phyloP scores from a whole-genome alignment of 164 flowering plant species.

The Nymphaea thermarum region DNA sequence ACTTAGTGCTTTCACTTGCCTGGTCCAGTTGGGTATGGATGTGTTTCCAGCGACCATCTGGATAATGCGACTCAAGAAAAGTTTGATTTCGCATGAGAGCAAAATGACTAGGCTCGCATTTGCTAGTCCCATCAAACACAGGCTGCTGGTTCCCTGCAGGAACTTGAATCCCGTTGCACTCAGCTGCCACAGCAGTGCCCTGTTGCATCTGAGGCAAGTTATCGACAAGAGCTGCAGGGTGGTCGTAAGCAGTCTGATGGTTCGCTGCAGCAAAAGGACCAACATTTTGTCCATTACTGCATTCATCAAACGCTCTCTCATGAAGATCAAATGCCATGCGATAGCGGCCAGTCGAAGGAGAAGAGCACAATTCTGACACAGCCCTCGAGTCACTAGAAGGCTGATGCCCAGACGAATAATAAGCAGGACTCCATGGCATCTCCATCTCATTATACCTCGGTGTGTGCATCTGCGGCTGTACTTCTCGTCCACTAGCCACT shows the following conservation, averaged over 20 bases:
- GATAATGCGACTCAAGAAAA: conserved; percentile 12
- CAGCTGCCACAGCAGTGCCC: conserved; percentile 25
- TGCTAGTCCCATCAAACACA: conserved; percentile 42
- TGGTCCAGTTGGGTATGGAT: conserved; percentile 45
- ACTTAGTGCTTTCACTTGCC: conserved; percentile 38
- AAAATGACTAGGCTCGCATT: conserved; percentile 51
- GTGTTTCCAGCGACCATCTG: conserved; percentile 26
- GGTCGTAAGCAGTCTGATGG: conserved; percentile 7
- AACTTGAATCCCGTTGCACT: conserved; percentile 60
- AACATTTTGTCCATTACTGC: neutral
- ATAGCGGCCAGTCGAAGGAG: conserved; percentile 60
- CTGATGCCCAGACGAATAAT: conserved; percentile 63
- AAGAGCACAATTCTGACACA: conserved; percentile 46
- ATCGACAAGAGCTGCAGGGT: conserved; percentile 30
- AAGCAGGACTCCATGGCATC: conserved; percentile 87
- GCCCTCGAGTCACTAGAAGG: conserved; percentile 46
- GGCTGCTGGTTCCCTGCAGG: conserved; percentile 36
- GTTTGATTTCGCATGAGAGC: conserved; percentile 44
- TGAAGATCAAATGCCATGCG: conserved; percentile 35
- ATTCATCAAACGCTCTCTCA: conserved; percentile 26
- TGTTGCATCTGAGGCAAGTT: conserved; percentile 55
- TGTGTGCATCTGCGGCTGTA: conserved; percentile 25
- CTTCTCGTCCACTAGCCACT: neutral
- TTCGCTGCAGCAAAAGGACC: neutral
- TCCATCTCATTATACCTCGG: conserved; percentile 68